Evolutionary conservation across 768 basidiomycete species (phyloP).

Genomic region (Butyriboletus loyo): DNA sequence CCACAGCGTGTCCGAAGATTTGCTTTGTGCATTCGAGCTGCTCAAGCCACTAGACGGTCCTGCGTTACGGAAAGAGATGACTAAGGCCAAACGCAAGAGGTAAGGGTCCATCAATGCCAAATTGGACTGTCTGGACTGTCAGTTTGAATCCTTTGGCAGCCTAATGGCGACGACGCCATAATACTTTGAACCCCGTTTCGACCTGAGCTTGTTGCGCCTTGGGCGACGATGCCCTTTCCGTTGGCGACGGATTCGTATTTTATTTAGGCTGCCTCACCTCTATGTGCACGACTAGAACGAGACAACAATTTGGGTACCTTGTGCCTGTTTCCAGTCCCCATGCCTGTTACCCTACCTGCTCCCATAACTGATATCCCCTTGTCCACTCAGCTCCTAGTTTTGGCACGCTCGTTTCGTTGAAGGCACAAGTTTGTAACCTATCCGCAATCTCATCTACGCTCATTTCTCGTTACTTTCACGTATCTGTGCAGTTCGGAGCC

Average conservation of each 20-base stretch:
- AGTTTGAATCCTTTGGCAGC: slow-evolving; percentile 14
- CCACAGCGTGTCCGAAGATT: slow-evolving; percentile 87
- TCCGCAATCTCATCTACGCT: slow-evolving; percentile 31
- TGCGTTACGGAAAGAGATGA: slow-evolving; percentile 96
- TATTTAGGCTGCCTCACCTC: slow-evolving; percentile 22
- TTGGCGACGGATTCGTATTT: slow-evolving; percentile 14
- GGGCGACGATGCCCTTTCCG: slow-evolving; percentile 3
- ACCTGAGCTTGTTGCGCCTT: slow-evolving; percentile 7
- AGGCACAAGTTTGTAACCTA: slow-evolving; percentile 34
- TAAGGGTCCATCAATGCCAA: slow-evolving; percentile 23
- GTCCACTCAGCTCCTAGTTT: slow-evolving; percentile 16
- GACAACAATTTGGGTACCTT: slow-evolving; percentile 27
- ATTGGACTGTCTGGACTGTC: neutral
- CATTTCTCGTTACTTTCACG: slow-evolving; percentile 25
- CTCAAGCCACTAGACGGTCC: slow-evolving; percentile 94
- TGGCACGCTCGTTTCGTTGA: slow-evolving; percentile 25
- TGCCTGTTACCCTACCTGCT: slow-evolving; percentile 29
- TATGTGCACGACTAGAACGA: slow-evolving; percentile 24
- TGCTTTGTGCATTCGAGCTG: slow-evolving; percentile 95
- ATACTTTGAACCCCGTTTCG: neutral
- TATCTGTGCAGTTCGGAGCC: slow-evolving; percentile 12
- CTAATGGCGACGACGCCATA: slow-evolving; percentile 34
- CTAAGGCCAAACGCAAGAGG: slow-evolving; percentile 98
- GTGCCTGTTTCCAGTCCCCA: slow-evolving; percentile 17
- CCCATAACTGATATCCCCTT: slow-evolving; percentile 30